Conservation (phyloP, 1,284 basidiomycete genomes). For the Naganishia sp. region DNA sequence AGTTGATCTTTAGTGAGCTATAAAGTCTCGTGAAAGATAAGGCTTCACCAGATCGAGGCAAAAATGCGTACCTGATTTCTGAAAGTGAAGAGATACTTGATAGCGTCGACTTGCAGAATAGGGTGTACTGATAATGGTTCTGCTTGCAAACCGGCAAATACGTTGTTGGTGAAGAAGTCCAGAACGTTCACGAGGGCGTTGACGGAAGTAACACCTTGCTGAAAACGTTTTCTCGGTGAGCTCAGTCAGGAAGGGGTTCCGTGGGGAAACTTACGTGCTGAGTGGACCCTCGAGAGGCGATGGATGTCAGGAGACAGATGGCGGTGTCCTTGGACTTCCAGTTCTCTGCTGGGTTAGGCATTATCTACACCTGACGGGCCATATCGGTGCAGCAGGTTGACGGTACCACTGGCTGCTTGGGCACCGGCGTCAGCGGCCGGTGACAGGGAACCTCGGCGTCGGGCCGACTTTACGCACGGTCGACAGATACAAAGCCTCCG, state of each 20-base stretch:
- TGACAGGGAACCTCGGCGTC: too few species aligned
- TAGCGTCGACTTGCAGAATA: constrained; percentile 93
- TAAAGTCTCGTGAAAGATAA: constrained; percentile 26
- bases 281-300: constrained; percentile 85
- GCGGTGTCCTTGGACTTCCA: constrained; percentile 97
- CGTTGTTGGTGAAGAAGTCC: constrained; percentile 90
- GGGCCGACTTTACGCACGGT: too few species aligned
- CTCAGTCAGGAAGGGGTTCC: constrained; percentile 7
- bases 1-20: constrained; percentile 94
- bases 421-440: too few species aligned
- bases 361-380: neutral
- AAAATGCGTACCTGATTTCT: constrained; percentile 72
- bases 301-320: constrained; percentile 88
- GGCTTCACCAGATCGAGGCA: neutral
- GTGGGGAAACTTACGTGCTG: constrained; percentile 60
- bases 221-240: constrained; percentile 15
- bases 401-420: constrained; percentile 6
- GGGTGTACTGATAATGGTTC: constrained; percentile 70
- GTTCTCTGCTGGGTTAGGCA: constrained; percentile 66
- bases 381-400: constrained; percentile 15
- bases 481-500: too few species aligned
- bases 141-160: constrained; percentile 83
- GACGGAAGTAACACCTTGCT: constrained; percentile 90
- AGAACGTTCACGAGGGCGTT: constrained; percentile 93
- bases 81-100: constrained; percentile 91